These are phyloP conservation scores for Blastomyces silverae DNA, from an alignment of 2,329 filamentous ascomycete species.

Conservation along the genomic window DNA sequence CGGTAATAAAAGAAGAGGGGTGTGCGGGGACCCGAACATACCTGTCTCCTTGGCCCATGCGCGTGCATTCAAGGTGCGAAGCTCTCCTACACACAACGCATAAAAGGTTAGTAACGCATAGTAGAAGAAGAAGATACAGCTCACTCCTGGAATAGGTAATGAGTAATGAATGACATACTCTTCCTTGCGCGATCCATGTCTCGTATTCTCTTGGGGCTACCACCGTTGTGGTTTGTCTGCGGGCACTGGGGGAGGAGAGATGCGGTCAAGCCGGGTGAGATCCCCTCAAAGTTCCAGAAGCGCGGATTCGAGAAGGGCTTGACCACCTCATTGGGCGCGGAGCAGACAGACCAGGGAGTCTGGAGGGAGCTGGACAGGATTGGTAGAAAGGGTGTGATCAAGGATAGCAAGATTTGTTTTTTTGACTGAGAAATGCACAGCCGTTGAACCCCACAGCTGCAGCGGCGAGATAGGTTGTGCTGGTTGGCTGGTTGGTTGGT, in stretches of 20 bases:
- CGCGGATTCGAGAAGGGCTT: slow-evolving; percentile 33
- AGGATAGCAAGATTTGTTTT: background rate
- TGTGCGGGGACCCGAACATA: slow-evolving; percentile 38
- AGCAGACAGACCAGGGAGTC: background rate
- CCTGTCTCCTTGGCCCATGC: slow-evolving; percentile 87
- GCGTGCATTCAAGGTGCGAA: slow-evolving; percentile 78
- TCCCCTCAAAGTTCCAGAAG: slow-evolving; percentile 34
- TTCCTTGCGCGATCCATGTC: slow-evolving; percentile 47
- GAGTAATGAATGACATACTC: slow-evolving; percentile 33
- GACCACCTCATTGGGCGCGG: slow-evolving; percentile 35
- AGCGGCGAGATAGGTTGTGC: background rate
- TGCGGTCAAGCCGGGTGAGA: slow-evolving; percentile 30
- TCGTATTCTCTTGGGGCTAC: slow-evolving; percentile 20
- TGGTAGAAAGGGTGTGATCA: background rate
- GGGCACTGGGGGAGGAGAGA: slow-evolving; percentile 18
- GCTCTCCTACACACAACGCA: slow-evolving; percentile 57
- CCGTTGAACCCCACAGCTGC: background rate
- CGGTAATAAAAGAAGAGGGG: background rate
- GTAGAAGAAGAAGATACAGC: slow-evolving; percentile 12
- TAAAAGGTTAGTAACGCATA: slow-evolving; percentile 7
- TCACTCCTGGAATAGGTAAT: slow-evolving; percentile 7
- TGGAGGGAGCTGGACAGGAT: background rate
- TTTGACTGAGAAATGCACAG: background rate
- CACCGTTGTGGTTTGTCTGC: slow-evolving; percentile 11
- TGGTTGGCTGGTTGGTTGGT: background rate